These are phyloP conservation scores for Russula earlei DNA, from an alignment of 768 basidiomycete genomes.

Conservation along the genomic window DNA sequence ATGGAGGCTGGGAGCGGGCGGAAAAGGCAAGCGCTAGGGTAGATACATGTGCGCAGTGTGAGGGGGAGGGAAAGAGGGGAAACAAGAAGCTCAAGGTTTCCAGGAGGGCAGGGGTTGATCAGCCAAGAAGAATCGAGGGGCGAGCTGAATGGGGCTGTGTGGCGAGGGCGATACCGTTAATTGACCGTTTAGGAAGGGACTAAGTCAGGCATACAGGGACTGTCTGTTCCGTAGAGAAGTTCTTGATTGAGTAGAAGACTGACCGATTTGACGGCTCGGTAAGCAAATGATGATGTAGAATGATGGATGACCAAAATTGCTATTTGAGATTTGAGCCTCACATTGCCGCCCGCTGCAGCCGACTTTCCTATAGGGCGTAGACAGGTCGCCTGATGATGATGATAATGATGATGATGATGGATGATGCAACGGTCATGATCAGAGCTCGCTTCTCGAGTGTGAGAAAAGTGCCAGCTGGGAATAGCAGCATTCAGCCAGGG, in stretches of 20 bases:
- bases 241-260: neutral
- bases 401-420: neutral
- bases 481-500: constrained; percentile 8
- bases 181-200: neutral
- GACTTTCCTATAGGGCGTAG: neutral
- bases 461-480: constrained; percentile 8
- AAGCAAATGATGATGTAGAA: neutral
- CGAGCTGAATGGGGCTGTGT: constrained; percentile 5
- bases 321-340: neutral
- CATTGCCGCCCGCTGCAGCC: neutral
- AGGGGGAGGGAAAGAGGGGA: neutral
- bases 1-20: neutral
- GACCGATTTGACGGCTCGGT: constrained; percentile 7
- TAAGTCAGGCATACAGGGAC: constrained; percentile 2
- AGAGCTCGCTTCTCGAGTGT: neutral
- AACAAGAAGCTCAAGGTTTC: neutral
- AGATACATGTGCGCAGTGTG: neutral
- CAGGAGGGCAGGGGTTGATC: neutral
- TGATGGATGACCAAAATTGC: neutral
- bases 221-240: constrained; percentile 9
- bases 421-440: neutral
- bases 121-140: constrained; percentile 3
- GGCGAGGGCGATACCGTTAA: constrained; percentile 5
- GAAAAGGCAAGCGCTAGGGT: neutral
- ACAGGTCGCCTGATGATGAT: no score